Evolutionary conservation across 331 rosid species (phyloP).

Genomic region (Pyracantha coccinea): DNA sequence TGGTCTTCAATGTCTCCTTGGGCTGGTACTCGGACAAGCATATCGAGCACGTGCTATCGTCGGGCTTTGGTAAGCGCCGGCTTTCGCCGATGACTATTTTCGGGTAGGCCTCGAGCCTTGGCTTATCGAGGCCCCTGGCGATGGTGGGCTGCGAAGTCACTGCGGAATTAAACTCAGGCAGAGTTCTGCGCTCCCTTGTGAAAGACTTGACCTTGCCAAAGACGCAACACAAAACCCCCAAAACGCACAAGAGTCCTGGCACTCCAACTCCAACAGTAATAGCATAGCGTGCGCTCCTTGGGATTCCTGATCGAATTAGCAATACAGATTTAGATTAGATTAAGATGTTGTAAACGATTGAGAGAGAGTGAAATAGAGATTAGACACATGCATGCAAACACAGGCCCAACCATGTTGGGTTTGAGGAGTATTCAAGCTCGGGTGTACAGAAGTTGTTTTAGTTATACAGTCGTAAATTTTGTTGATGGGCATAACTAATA

Average conservation of each 20-base stretch:
- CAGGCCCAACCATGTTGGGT: background rate
- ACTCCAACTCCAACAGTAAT: conserved; percentile 43
- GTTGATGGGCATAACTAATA: background rate
- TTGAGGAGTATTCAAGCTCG: background rate
- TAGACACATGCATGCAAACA: background rate
- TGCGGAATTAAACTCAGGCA: conserved; percentile 34
- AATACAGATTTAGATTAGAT: background rate
- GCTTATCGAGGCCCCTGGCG: conserved; percentile 44
- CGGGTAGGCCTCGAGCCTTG: conserved; percentile 53
- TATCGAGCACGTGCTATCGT: conserved; percentile 42
- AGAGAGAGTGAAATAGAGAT: background rate
- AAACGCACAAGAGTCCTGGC: conserved; percentile 26
- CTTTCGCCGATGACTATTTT: conserved; percentile 47
- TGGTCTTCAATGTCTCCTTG: conserved; percentile 51
- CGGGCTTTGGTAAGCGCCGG: conserved; percentile 28
- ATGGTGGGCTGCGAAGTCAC: conserved; percentile 13
- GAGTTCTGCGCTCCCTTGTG: background rate
- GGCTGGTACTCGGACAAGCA: conserved; percentile 59
- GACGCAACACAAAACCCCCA: conserved; percentile 30
- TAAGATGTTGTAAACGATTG: background rate
- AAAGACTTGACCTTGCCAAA: conserved; percentile 23
- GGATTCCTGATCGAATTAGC: conserved; percentile 35
- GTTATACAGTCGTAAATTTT: too few relatives aligned
- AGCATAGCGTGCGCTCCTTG: conserved; percentile 35
- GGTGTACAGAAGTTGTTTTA: background rate